phyloP scores from a whole-genome alignment of 2,329 filamentous ascomycete genomes.

The Aspergillus ruber region DNA sequence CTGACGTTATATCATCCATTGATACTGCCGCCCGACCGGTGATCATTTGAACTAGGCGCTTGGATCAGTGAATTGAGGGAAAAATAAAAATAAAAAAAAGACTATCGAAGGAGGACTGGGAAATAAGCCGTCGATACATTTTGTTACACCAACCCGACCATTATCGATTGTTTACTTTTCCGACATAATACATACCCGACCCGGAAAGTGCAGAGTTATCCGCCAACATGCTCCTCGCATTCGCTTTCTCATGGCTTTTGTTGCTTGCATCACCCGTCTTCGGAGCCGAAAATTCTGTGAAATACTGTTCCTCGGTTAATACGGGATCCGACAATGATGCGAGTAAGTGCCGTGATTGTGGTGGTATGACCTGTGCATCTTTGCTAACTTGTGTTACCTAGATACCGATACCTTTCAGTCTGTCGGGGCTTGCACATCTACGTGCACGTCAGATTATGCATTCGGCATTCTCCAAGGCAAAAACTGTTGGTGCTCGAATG shows the following conservation, averaged over 20 bases:
- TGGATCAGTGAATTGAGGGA: too few relatives aligned
- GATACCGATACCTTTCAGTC: slow-evolving; percentile 39
- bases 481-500: slow-evolving; percentile 46
- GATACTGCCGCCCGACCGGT: too few relatives aligned
- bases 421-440: slow-evolving; percentile 36
- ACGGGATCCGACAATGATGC: slow-evolving; percentile 35
- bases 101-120: too few relatives aligned
- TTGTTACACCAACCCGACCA: too few relatives aligned
- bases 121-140: too few relatives aligned
- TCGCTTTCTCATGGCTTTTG: slow-evolving; percentile 16
- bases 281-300: slow-evolving; percentile 18
- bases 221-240: slow-evolving; percentile 15
- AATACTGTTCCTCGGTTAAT: slow-evolving; percentile 40
- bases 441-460: slow-evolving; percentile 37
- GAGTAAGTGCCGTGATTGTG: slow-evolving; percentile 23
- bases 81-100: too few relatives aligned
- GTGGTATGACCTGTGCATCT: not conserved
- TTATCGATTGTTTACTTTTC: too few relatives aligned
- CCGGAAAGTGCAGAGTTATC: too few relatives aligned
- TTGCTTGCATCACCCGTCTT: slow-evolving; percentile 20
- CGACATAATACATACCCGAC: too few relatives aligned
- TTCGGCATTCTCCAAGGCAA: slow-evolving; percentile 42
- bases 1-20: too few relatives aligned
- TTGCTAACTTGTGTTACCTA: slow-evolving; percentile 15
- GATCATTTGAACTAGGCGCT: too few relatives aligned